phyloP scores from a whole-genome alignment of 495 filamentous ascomycete genomes.

The Lasiosphaeriaceae sp. region DNA sequence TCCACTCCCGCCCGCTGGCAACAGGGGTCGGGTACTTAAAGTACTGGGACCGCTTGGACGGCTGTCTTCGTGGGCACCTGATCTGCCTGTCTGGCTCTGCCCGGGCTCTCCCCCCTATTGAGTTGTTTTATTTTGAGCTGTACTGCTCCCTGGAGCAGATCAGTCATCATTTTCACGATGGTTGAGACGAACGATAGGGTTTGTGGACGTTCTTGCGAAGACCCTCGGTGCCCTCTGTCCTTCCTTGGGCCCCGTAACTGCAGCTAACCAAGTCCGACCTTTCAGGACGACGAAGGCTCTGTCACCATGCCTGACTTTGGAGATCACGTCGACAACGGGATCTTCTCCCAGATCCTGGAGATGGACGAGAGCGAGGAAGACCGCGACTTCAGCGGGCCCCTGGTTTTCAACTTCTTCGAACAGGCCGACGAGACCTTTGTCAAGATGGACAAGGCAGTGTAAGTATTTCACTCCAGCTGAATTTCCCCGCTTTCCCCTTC shows the following conservation, averaged over 20 bases:
- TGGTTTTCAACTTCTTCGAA: constrained; percentile 89
- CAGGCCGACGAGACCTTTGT: constrained; percentile 83
- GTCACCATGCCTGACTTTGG: constrained; percentile 43
- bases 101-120: constrained; percentile 4
- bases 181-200: constrained; percentile 18
- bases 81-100: not conserved
- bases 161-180: constrained; percentile 7
- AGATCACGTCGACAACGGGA: constrained; percentile 70
- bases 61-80: constrained; percentile 11
- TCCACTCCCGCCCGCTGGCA: constrained; percentile 1
- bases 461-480: constrained; percentile 35
- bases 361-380: constrained; percentile 89
- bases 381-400: constrained; percentile 71
- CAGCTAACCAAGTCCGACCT: not conserved
- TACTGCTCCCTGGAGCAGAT: not conserved
- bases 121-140: not conserved
- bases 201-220: constrained; percentile 8
- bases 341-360: constrained; percentile 93
- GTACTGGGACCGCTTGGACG: constrained; percentile 3
- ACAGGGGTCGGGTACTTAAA: constrained; percentile 9
- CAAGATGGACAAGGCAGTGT: constrained; percentile 82
- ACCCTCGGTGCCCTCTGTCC: not conserved
- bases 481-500: not conserved
- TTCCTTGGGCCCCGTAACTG: not conserved
- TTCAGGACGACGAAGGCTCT: constrained; percentile 19